Percentiles rank a stretch among this genome's conserved stretches.
These are phyloP conservation scores for Talaromyces sp. DNA, from an alignment of 2,329 filamentous ascomycete genomes.

Conservation along the genomic window DNA sequence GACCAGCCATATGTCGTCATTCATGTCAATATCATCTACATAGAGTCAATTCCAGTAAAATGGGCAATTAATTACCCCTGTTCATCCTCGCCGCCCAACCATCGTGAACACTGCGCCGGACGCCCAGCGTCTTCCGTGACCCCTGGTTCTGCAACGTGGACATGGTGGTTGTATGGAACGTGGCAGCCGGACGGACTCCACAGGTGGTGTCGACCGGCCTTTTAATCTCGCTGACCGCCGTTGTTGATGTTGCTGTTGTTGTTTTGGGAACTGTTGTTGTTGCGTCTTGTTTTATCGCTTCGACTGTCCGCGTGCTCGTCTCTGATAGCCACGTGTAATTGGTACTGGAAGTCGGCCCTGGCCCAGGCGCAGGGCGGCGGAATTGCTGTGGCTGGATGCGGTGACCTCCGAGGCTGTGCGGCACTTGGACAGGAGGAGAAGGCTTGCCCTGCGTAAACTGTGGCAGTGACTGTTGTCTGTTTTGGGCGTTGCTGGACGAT, in stretches of 20 bases:
- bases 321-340: conserved; percentile 31
- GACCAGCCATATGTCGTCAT: background rate
- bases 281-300: background rate
- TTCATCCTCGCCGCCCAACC: conserved; percentile 31
- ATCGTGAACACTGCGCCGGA: conserved; percentile 35
- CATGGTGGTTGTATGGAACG: conserved; percentile 37
- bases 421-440: conserved; percentile 9
- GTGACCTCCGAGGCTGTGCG: conserved; percentile 19
- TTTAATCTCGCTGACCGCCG: conserved; percentile 20
- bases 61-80: background rate
- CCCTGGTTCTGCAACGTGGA: conserved; percentile 21
- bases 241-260: conserved; percentile 9
- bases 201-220: conserved; percentile 14
- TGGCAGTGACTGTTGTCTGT: background rate
- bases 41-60: background rate
- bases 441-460: background rate
- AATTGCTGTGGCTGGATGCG: conserved; percentile 27
- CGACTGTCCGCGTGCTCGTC: conserved; percentile 11
- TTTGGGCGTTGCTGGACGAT: background rate
- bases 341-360: conserved; percentile 19
- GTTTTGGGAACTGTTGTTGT: background rate
- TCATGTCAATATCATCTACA: background rate
- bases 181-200: conserved; percentile 23
- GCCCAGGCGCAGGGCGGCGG: conserved; percentile 26
- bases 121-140: conserved; percentile 33